Conservation (phyloP, 1,139 yeast genomes). For the Yamadazyma jaroonii region DNA sequence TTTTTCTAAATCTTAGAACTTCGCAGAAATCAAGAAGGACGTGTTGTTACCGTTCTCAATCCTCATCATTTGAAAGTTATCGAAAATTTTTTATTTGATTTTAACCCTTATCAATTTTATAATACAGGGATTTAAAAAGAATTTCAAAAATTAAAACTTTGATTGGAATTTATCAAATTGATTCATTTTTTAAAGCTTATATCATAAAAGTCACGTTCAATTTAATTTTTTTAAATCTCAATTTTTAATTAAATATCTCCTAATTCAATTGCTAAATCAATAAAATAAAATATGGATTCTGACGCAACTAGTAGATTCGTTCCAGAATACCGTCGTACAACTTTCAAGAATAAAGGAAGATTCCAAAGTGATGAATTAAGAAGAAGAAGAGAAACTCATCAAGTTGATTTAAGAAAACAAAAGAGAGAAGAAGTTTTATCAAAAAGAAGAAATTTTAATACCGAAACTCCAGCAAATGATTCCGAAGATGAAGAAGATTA, state of each 20-base stretch:
- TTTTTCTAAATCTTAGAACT: neutral
- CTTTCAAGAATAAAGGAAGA: constrained; percentile 91
- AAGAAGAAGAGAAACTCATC: constrained; percentile 97
- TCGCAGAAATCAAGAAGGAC: neutral
- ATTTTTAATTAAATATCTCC: neutral
- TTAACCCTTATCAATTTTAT: neutral
- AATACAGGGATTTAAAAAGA: neutral
- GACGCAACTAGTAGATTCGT: constrained; percentile 84
- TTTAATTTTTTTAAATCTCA: neutral
- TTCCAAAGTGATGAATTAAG: constrained; percentile 95
- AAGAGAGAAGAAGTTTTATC: constrained; percentile 93
- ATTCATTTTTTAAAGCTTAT: too few species aligned
- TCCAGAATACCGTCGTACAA: constrained; percentile 97
- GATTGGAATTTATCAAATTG: too few species aligned
- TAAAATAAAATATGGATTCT: constrained; percentile 52
- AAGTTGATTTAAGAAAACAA: constrained; percentile 93
- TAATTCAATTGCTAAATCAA: neutral
- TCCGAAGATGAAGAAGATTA: constrained; percentile 47
- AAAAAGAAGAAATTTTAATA: constrained; percentile 69
- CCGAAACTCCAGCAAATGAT: constrained; percentile 32
- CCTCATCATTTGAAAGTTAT: constrained; percentile 1
- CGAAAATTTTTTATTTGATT: constrained; percentile 2
- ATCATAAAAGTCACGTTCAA: neutral
- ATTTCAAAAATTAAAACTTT: neutral
- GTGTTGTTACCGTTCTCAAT: neutral